These are phyloP conservation scores for Leishmania martiniquensis DNA, from an alignment of 208 protist genomes.

Conservation along the genomic window DNA sequence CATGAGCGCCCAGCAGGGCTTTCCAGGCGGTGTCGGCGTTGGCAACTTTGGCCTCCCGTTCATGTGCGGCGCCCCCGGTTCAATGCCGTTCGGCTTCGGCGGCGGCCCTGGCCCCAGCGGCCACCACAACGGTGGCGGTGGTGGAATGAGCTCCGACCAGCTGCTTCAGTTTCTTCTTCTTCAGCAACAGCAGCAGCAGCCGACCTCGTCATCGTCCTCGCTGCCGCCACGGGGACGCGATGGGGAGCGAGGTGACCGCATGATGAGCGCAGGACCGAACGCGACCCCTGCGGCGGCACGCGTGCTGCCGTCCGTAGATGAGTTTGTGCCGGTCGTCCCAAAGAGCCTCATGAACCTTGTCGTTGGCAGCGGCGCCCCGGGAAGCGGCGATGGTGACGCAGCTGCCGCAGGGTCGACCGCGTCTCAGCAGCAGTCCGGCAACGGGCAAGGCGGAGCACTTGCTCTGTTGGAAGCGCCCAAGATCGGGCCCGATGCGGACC, in stretches of 20 bases:
- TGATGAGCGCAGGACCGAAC: background rate
- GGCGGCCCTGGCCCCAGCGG: background rate
- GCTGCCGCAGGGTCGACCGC: background rate
- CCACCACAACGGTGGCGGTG: conserved; percentile 6
- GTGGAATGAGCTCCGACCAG: conserved; percentile 19
- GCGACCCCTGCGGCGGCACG: conserved; percentile 15
- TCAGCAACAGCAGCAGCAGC: conserved; percentile 30
- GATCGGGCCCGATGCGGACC: conserved; percentile 65
- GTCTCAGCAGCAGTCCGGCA: background rate
- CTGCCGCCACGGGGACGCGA: conserved; percentile 1
- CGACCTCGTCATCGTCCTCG: background rate
- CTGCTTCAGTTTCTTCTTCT: conserved; percentile 34
- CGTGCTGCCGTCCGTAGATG: conserved; percentile 65
- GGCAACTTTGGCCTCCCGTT: background rate
- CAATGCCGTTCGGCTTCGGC: conserved; percentile 19
- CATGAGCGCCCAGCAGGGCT: conserved; percentile 8
- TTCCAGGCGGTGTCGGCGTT: background rate
- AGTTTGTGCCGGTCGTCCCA: conserved; percentile 65
- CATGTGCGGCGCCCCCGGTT: background rate
- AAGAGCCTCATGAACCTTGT: conserved; percentile 40
- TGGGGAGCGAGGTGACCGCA: background rate
- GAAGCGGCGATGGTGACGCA: conserved; percentile 5
- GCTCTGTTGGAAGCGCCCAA: conserved; percentile 71
- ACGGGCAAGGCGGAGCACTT: conserved; percentile 24
- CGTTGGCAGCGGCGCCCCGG: conserved; percentile 3